Base-by-base conservation (phyloP, 768 basidiomycete species). In the Leccinum fibrillosum region DNA sequence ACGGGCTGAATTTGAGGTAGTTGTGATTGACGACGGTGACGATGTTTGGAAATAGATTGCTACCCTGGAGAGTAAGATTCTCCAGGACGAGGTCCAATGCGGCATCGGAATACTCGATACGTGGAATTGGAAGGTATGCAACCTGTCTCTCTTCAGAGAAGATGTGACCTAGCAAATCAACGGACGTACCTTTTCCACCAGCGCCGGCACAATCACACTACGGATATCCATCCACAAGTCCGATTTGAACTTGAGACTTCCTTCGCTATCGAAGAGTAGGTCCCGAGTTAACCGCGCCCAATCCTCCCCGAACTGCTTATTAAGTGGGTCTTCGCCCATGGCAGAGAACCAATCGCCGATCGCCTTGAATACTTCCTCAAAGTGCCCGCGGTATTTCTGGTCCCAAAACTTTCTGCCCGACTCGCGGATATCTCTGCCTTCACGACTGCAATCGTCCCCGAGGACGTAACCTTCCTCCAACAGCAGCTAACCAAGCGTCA, bases 61-160 rank as follows among this genome's bases (percentile, higher is more conserved):
- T 84, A 9, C 92, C 92, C 60, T 90, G 86, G 17, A 95, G 79
- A 1, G 90, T 89, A 34, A 98, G 82, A 72, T 96, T 98, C 79
- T 98, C 96, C 61, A 98, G 85, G 57, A 96, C 91, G 47, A 97
- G 81, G 65, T 97, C 95, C 59, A 95, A 75, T 6, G 79, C 69
- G 53, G 92, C 88, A 73, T 96, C 93, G 35, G 89, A 88, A 76
- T 97, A 98, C 74, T 97, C 95, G 69, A 94, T 85, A 35, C 94
- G 88, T 0, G 96, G 96, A 62, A 98, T 95, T 7, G 94, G 94
- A 55, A 95, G 69, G 65, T 92, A 89, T 21, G 88, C 88, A 52
- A 89, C 78, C 84, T 90, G 26, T 2, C 25, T 35, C 23, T 25
- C 30, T 3, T 30, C 45, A 57, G 15, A 60, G 49, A 12, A 13